Conservation (phyloP, 2,329 filamentous ascomycete species). For the Dactylellina cionopaga region DNA sequence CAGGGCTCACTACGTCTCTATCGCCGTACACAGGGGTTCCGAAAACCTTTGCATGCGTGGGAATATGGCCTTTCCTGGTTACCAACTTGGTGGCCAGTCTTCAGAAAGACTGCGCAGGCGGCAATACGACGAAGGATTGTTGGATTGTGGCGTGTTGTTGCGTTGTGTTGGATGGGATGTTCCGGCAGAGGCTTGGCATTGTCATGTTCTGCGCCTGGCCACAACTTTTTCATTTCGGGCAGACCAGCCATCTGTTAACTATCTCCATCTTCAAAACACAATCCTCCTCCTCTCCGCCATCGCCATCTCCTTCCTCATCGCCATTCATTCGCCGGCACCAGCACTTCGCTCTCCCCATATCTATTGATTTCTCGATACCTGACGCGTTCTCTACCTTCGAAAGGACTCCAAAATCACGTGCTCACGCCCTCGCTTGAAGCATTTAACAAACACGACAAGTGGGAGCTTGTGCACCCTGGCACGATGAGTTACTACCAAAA, state of each 20-base stretch:
- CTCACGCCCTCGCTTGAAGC: background rate
- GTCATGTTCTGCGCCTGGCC: background rate
- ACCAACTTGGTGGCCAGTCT: too few relatives aligned
- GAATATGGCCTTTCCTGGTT: too few relatives aligned
- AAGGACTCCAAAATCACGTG: background rate
- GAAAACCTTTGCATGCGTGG: too few relatives aligned
- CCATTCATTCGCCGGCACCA: too few relatives aligned
- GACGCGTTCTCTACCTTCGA: background rate
- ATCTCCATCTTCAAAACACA: conserved; percentile 13
- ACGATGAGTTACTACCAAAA: conserved; percentile 53
- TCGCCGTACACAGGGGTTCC: too few relatives aligned
- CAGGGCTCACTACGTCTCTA: too few relatives aligned
- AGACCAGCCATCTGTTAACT: conserved; percentile 16
- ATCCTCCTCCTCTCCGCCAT: background rate
- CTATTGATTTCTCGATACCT: too few relatives aligned
- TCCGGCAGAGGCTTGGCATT: conserved; percentile 14
- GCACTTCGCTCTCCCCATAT: too few relatives aligned
- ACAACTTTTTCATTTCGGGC: conserved; percentile 10
- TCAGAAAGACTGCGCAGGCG: too few relatives aligned
- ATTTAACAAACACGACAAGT: conserved; percentile 6
- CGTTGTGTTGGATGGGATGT: background rate
- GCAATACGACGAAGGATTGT: background rate
- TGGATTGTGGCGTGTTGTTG: conserved; percentile 23
- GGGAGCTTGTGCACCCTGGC: conserved; percentile 30
- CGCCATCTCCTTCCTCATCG: background rate